These are phyloP conservation scores for Dictyostelium intermedium DNA, from an alignment of 78 protist genomes.

Conservation along the genomic window DNA sequence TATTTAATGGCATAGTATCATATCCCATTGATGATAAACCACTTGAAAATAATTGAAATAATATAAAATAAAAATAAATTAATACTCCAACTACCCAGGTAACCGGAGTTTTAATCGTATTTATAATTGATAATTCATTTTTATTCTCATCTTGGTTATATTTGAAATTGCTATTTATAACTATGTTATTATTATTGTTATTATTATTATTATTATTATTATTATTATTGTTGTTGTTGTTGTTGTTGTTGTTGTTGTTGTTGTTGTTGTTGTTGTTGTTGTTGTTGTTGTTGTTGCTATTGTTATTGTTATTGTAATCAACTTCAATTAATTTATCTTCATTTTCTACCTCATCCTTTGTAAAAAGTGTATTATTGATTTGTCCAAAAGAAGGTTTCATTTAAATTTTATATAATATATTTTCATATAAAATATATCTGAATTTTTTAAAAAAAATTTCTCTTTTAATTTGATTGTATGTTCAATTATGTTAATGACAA, in stretches of 20 bases:
- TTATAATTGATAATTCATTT: background rate
- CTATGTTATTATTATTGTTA: background rate
- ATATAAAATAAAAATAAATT: background rate
- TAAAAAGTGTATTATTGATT: background rate
- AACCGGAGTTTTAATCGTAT: background rate
- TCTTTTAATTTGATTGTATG: background rate
- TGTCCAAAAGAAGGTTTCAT: constrained; percentile 4
- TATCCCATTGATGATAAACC: constrained; percentile 2
- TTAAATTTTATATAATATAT: background rate
- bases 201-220: background rate
- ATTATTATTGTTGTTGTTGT: too few relatives aligned
- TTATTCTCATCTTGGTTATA: background rate
- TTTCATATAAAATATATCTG: background rate
- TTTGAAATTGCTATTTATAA: background rate
- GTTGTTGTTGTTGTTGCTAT: background rate
- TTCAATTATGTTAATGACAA: background rate
- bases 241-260: background rate
- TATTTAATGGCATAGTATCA: background rate
- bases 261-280: background rate
- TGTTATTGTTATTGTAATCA: background rate
- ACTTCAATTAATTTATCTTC: background rate
- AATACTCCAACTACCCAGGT: background rate
- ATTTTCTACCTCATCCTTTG: background rate
- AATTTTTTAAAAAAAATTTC: background rate
- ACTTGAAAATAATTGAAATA: background rate